Base-by-base conservation (phyloP, 1,139 yeast genomes). In the Suhomyces maxii region DNA sequence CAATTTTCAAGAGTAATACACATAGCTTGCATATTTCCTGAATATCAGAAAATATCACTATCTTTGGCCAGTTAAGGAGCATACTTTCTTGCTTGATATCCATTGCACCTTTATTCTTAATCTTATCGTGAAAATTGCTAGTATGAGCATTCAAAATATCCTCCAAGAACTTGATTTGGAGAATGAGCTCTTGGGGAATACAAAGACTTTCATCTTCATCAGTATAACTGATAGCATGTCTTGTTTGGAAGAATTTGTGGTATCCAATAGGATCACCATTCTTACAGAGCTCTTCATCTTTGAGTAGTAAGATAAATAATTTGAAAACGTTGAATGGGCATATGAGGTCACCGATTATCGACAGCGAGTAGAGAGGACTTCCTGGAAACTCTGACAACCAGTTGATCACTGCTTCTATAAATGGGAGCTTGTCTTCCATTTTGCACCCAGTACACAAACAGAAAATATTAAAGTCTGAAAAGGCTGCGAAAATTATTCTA, bases 361-460 rank as follows among this genome's bases (percentile, higher is more conserved):
- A 40, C 8, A 42, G 47, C 1, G 52, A 34, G 1, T 37, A 8
- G 3, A 61, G 32, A 2, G 67, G 64, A 23, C 59, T 54, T 10
- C 46, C 45, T 2, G 65, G 65, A 34, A 66, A 58, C 39, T 57
- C 60, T 2, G 62, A 55, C 5, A 65, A 49, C 69, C 69, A 65
- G 30, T 52, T 56, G n/a, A 64, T 56, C 0, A 58, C 47, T 0
- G 67, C 51, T 23, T 48, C 51, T 1, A 58, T 52, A 30, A 61
- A 53, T 37, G 28, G 26, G 13, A 40, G 13, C 3, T 9, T 28
- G 25, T 25, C 26, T 14, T 9, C n/a, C 31, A 9, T 11, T 39
- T 39, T 32, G 36, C 36, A 33, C 25, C 41, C 41, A 39, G 26
- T 9, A 36, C 18, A 34, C 37, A 12, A 12, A 8, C 31, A 28